Base-by-base conservation (phyloP, 2,329 filamentous ascomycete genomes). In the Cladophialophora carrionii region DNA sequence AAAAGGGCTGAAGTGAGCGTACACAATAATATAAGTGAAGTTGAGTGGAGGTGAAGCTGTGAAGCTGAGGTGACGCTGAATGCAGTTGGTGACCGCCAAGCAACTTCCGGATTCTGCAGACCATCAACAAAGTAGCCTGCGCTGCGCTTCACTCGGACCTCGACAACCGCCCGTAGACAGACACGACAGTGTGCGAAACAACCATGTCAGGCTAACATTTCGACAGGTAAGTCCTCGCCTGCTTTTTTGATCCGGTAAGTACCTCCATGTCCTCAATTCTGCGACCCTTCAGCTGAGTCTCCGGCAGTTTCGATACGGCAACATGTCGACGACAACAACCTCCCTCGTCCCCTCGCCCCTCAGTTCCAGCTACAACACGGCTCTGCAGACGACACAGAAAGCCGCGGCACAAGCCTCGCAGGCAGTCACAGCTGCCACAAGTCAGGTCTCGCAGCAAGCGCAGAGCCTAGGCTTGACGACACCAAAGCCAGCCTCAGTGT, bases 241-340 rank as follows among this genome's bases (percentile, higher is more conserved):
- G 9, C 32, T 3, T 22, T 10, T 29, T 37, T 29, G 48, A 51
- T 10, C 8, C 22, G 57, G 57, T 60, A 60, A 53, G 57, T 57
- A n/a, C 24, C 43, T 14, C 14, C 7, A 17, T 14, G 20, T 31
- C 9, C 46, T 2, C 9, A 17, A 2, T 31, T 34, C 24, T 32
- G 34, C 20, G 4, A 41, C 24, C 49, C 22, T 48, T 52, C 20
- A 9, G 31, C 57, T 60, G 17, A 60, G 9, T 43, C 20, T 37
- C 31, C 37, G 29, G 43, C 57, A 52, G 32, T 34, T 22, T 41
- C n/a, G 22, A 37, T 24, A 37, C 24, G 14, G 29, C 64, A 49
- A 37, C 48, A 68, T 68, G 66, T 68, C 66, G 46, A 64, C 66
- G 20, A 66, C 58, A 17, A 61, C 64, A 17, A 66, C 64, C 10